Evolutionary conservation across 1,139 yeast species (phyloP).

Genomic region (Saccharomyces hybrid): DNA sequence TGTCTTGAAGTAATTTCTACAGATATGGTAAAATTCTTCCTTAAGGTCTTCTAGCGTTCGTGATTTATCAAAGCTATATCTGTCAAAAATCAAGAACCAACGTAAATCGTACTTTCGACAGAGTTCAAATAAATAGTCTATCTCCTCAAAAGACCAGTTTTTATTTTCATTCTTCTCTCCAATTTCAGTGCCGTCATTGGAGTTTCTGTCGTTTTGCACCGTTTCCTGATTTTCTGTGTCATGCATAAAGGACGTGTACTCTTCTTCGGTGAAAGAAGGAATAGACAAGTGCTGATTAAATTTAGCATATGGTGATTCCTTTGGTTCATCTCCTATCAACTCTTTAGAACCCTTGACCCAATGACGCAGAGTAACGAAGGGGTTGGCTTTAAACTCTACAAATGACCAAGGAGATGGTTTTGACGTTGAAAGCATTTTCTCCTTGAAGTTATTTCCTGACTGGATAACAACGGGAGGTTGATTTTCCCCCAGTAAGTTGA

Average conservation of each 20-base stretch:
- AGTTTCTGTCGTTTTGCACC: conserved; percentile 1
- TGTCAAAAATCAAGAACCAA: conserved; percentile 78
- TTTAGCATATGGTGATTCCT: conserved; percentile 61
- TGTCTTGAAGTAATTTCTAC: conserved; percentile 34
- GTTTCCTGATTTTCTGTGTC: conserved; percentile 22
- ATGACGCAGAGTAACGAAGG: conserved; percentile 56
- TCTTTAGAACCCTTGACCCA: conserved; percentile 81
- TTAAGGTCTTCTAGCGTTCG: conserved; percentile 66
- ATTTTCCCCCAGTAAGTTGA: conserved; percentile 81
- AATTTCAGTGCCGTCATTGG: not conserved
- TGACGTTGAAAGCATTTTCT: conserved; percentile 49
- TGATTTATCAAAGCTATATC: conserved; percentile 42
- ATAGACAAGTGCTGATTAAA: conserved; percentile 63
- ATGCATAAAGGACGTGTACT: conserved; percentile 47
- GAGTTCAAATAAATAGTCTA: conserved; percentile 63
- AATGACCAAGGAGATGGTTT: conserved; percentile 80
- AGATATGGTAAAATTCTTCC: conserved; percentile 64
- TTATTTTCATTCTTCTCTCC: conserved; percentile 8
- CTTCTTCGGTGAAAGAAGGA: conserved; percentile 62
- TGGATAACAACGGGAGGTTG: conserved; percentile 72
- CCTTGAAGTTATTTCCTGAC: conserved; percentile 55
- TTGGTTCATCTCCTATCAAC: conserved; percentile 33
- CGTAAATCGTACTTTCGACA: conserved; percentile 71
- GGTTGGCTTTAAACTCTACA: conserved; percentile 51
- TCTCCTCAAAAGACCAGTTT: conserved; percentile 72